These are phyloP conservation scores for Apostasia shenzhenica DNA, from an alignment of 106 monocot genomes.

Conservation along the genomic window DNA sequence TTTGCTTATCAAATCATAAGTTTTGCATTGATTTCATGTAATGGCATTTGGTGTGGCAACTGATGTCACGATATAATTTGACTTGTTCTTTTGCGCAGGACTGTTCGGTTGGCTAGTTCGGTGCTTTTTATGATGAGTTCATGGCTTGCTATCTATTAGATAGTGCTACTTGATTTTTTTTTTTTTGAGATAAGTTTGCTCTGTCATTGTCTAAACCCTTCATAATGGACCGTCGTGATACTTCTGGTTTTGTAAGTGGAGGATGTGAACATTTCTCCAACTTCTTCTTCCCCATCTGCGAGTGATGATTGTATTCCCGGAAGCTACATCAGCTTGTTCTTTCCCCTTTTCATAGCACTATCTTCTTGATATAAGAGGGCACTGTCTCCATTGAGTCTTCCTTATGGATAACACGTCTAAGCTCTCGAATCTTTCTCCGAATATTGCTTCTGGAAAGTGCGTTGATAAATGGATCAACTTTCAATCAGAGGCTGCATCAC, in stretches of 20 bases:
- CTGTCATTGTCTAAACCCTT: too few species aligned
- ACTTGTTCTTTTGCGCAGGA: too few species aligned
- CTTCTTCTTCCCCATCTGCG: background rate
- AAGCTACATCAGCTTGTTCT: conserved; percentile 34
- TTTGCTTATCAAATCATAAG: too few species aligned
- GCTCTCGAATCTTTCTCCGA: background rate
- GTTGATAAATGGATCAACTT: conserved; percentile 6
- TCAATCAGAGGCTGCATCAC: conserved; percentile 3
- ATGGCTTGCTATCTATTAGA: too few species aligned
- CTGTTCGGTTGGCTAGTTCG: too few species aligned
- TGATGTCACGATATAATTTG: too few species aligned
- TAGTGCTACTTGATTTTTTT: too few species aligned
- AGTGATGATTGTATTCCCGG: conserved; percentile 4
- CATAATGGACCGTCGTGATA: conserved; percentile 14
- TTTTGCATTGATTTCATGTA: too few species aligned
- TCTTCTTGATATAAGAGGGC: conserved; percentile 3
- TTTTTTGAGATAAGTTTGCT: too few species aligned
- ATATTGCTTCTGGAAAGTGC: background rate
- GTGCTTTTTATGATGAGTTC: too few species aligned
- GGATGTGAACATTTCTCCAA: conserved; percentile 15
- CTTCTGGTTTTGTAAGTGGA: conserved; percentile 42
- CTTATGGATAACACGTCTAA: conserved; percentile 12
- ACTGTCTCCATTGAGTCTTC: background rate
- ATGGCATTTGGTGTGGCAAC: too few species aligned
- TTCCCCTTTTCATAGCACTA: conserved; percentile 1